Evolutionary conservation across 2,329 filamentous ascomycete genomes (phyloP), one percentile per base, ranked within the genome.

Genomic region (Botryosphaeria agaves): DNA sequence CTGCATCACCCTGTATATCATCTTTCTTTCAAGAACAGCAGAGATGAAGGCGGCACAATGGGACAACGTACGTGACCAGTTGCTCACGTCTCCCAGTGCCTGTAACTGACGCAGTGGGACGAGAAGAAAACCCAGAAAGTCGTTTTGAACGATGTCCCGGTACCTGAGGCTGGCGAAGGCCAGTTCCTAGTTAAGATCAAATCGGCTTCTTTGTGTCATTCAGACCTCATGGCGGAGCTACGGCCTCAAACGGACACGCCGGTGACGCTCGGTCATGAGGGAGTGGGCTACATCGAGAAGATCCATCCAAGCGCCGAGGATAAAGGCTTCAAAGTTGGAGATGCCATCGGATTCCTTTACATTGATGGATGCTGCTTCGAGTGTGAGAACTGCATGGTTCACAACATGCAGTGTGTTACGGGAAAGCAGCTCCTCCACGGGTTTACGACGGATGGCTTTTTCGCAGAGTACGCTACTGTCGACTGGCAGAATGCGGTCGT

Each of bases 401-500:
- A 61, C 36, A 60, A 61, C 34, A 34, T 53, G 27, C 47, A 44
- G 28, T 61, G 57, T 41, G 44, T 53, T 30, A 51, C 42, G 4
- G 50, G 52, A 6, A 52, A 51, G 5, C 48, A 52, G n/a, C 43
- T 48, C 20, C 42, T 61, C 14, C 52, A 56, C 27, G 61, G 61
- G 4, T 58, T 64, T 25, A 48, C 42, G 0, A 39, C 35, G 0
- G 54, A 60, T 36, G 62, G 62, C 1, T 62, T 51, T 38, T 65
- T 65, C 34, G 49, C 53, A 14, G 58, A 64, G 41, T 64, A 64
- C 39, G 53, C 53, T 2, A 42, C 58, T 1, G 54, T 60, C 5
- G 59, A 63, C 36, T 57, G 53, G 41, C 55, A 55, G 38, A 61
- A 58, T 41, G 55, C 55, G 0, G 47, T 59, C 5, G 45, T 52